These are phyloP conservation scores for Bjerkandera adusta DNA, from an alignment of 1,284 basidiomycete genomes.

Conservation along the genomic window DNA sequence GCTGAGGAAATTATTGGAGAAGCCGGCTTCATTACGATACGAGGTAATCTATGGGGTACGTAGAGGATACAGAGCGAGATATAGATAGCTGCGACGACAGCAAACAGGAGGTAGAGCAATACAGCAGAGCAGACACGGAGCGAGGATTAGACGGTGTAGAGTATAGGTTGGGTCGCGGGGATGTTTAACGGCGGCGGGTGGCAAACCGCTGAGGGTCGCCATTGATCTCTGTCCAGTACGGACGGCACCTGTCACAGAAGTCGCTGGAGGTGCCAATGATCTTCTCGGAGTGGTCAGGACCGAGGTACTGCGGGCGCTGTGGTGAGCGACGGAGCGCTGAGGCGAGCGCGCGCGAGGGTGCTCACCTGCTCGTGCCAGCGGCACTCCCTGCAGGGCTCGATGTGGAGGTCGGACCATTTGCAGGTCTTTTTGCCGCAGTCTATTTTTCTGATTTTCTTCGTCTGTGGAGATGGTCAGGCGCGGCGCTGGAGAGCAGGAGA, in stretches of 20 bases:
- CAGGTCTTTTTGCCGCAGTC: constrained; percentile 64
- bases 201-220: constrained; percentile 15
- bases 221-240: constrained; percentile 52
- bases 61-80: constrained; percentile 6
- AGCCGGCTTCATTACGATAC: too few relatives aligned
- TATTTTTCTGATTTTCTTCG: constrained; percentile 52
- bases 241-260: constrained; percentile 57
- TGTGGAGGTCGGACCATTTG: constrained; percentile 53
- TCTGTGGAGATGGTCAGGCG: constrained; percentile 36
- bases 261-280: constrained; percentile 48
- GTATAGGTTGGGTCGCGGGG: constrained; percentile 2
- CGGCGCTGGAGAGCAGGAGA: constrained; percentile 12
- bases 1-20: too few relatives aligned
- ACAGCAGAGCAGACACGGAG: constrained; percentile 8
- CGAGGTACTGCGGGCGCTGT: constrained; percentile 49
- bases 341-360: constrained; percentile 7
- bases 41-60: constrained; percentile 4
- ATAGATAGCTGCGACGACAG: constrained; percentile 12
- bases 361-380: constrained; percentile 44
- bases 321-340: neutral
- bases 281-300: constrained; percentile 64
- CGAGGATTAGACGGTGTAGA: constrained; percentile 4
- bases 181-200: neutral
- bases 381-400: constrained; percentile 51
- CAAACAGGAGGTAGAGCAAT: constrained; percentile 2